Evolutionary conservation across 768 basidiomycete species (phyloP).

Genomic region (Mycena filopes): DNA sequence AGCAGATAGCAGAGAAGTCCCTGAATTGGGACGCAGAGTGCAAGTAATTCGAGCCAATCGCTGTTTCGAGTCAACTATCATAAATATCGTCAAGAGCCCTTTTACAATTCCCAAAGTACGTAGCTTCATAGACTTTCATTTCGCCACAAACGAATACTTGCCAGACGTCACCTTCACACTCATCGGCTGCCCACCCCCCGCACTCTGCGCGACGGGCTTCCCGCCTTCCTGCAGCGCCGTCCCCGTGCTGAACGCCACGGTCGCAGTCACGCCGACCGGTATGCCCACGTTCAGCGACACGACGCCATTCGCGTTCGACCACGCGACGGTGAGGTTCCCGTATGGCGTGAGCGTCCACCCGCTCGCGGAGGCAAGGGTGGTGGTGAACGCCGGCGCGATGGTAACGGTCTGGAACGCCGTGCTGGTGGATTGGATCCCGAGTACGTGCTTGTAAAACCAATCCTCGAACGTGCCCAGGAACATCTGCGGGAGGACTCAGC

Average conservation of each 20-base stretch:
- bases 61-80: too few relatives aligned
- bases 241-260: constrained; percentile 28
- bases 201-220: constrained; percentile 12
- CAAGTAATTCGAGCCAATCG: too few relatives aligned
- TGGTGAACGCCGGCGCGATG: constrained; percentile 37
- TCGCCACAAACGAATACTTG: constrained; percentile 31
- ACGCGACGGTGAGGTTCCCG: constrained; percentile 42
- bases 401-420: constrained; percentile 39
- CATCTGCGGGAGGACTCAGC: constrained; percentile 27
- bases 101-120: too few relatives aligned
- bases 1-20: too few relatives aligned
- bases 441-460: constrained; percentile 43
- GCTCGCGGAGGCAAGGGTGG: constrained; percentile 31
- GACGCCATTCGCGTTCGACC: constrained; percentile 25
- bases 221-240: constrained; percentile 28
- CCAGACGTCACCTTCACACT: constrained; percentile 31
- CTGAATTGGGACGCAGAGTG: too few relatives aligned
- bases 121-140: not conserved
- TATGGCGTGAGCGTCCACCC: constrained; percentile 43
- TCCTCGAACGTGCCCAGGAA: constrained; percentile 48
- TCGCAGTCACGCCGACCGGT: constrained; percentile 41
- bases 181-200: constrained; percentile 6
- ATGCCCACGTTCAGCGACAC: constrained; percentile 34
- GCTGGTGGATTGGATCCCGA: constrained; percentile 39
- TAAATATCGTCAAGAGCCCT: too few relatives aligned